Conservation (phyloP, 306 rosid genomes). For the Hylodesmum podocarpum region DNA sequence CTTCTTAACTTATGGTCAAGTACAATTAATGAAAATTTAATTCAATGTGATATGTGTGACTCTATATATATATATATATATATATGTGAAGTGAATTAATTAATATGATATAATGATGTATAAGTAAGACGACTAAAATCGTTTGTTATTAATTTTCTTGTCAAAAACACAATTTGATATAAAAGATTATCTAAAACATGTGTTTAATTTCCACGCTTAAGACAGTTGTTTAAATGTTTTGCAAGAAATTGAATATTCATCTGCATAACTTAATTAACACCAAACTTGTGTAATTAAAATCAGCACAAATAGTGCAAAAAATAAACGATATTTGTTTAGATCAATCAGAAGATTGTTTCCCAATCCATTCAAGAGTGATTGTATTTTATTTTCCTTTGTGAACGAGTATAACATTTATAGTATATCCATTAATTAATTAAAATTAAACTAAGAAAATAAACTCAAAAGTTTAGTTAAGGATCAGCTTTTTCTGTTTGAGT, state of each 20-base stretch:
- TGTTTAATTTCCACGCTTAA: background rate
- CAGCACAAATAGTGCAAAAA: background rate
- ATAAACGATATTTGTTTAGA: background rate
- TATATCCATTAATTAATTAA: background rate
- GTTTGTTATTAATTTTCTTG: background rate
- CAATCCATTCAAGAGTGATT: background rate
- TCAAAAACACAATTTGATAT: background rate
- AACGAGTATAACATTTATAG: background rate
- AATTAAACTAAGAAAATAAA: no score
- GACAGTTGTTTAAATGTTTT: background rate
- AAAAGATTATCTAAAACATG: background rate
- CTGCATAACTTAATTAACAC: background rate
- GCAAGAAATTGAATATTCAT: background rate
- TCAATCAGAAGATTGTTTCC: background rate
- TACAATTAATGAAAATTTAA: background rate
- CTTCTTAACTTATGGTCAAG: conserved; percentile 1
- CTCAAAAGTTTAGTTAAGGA: no score
- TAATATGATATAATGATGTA: background rate
- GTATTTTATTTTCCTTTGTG: background rate
- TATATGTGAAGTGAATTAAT: background rate
- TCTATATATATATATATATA: background rate
- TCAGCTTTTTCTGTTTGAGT: background rate
- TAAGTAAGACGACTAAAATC: background rate
- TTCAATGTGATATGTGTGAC: no score
- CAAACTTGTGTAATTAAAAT: background rate